phyloP scores from a whole-genome alignment of 129 eudicot species.

The Chrysanthemum seticuspe region DNA sequence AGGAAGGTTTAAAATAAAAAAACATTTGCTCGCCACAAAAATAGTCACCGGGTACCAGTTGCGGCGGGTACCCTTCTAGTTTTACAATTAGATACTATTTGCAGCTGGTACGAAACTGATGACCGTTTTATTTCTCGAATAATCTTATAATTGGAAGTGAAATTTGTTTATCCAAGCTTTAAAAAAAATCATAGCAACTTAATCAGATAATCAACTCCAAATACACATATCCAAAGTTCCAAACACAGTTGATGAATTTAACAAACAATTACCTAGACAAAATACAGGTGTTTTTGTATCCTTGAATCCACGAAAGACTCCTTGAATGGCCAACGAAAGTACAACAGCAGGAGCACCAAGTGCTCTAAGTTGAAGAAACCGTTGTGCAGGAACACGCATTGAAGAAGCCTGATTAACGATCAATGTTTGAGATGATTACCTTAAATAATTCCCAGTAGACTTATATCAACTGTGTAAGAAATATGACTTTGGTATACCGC shows the following conservation, averaged over 20 bases:
- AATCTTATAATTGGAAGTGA: no score
- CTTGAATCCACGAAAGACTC: conserved; percentile 69
- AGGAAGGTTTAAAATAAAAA: no score
- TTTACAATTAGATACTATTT: no score
- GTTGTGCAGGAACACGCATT: conserved; percentile 56
- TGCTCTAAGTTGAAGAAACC: conserved; percentile 70
- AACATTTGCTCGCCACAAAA: no score
- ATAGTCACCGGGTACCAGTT: no score
- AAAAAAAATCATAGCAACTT: no score
- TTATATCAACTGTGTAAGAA: conserved; percentile 3
- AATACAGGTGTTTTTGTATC: conserved; percentile 64
- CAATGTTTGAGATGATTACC: not conserved
- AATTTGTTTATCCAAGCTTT: no score
- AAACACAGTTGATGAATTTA: not conserved
- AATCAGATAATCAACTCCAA: no score
- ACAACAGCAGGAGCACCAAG: conserved; percentile 74
- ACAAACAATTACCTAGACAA: conserved; percentile 52
- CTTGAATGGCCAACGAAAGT: conserved; percentile 62
- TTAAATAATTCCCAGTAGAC: not conserved
- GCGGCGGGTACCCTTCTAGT: no score
- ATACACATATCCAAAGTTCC: no score
- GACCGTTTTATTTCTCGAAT: no score
- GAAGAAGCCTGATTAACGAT: conserved; percentile 50
- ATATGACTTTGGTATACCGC: not conserved
- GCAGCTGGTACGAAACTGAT: no score